phyloP scores from a whole-genome alignment of 768 basidiomycete genomes.

The Sporobolomyces phaffii region DNA sequence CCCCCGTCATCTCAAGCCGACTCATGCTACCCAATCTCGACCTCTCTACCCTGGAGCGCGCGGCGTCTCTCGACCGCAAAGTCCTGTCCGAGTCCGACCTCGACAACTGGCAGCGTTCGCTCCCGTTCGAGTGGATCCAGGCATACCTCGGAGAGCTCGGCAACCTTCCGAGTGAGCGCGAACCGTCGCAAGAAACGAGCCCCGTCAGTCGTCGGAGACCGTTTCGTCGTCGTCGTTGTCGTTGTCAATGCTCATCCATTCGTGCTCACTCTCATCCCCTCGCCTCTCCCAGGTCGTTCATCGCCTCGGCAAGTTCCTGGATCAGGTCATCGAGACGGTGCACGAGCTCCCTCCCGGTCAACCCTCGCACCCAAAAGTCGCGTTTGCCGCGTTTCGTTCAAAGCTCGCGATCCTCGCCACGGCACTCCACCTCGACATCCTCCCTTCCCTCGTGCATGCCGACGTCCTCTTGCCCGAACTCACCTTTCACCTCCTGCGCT shows the following conservation, averaged over 20 bases:
- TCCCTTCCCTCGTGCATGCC: conserved; percentile 50
- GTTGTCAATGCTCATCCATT: background rate
- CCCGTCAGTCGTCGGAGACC: too few species aligned
- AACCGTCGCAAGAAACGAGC: too few species aligned
- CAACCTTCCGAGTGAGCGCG: too few species aligned
- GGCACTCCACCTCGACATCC: conserved; percentile 52
- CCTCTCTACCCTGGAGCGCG: background rate
- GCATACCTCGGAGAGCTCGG: background rate
- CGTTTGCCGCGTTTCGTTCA: too few species aligned
- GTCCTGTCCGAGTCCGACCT: background rate
- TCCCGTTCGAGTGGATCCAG: background rate
- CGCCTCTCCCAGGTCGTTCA: background rate
- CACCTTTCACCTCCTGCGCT: conserved; percentile 68
- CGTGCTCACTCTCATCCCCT: background rate
- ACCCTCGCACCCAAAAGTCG: too few species aligned
- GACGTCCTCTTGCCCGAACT: conserved; percentile 57
- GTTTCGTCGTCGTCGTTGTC: too few species aligned
- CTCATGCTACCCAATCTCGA: background rate
- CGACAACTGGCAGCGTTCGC: background rate
- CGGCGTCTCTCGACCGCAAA: background rate
- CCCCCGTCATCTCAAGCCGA: background rate
- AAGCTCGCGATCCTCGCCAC: background rate
- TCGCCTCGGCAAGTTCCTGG: background rate
- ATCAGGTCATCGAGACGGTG: too few species aligned
- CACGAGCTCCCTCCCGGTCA: too few species aligned